phyloP scores from a whole-genome alignment of 2,329 filamentous ascomycete genomes.

The Coleophoma crateriformis region DNA sequence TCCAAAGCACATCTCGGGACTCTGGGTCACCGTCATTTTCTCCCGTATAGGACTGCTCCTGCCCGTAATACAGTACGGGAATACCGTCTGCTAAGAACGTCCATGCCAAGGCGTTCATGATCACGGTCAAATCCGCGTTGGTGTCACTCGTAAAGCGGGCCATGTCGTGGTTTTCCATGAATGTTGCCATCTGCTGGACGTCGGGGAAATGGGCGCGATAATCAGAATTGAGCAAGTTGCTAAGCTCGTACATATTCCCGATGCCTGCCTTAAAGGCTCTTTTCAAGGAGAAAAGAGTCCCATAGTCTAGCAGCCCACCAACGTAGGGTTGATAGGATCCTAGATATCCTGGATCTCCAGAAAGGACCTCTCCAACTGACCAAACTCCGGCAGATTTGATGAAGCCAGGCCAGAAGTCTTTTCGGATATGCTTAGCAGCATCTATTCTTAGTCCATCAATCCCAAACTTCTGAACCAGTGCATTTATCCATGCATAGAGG shows the following conservation, averaged over 20 bases:
- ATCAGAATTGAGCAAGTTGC: conserved; percentile 25
- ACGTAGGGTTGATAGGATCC: conserved; percentile 38
- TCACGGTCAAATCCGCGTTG: background rate
- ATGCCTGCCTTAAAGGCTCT: background rate
- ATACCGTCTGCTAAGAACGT: conserved; percentile 41
- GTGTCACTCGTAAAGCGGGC: conserved; percentile 27
- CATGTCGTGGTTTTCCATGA: conserved; percentile 35
- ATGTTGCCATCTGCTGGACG: conserved; percentile 29
- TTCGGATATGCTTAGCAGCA: conserved; percentile 38
- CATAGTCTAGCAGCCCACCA: conserved; percentile 48
- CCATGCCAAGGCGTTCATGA: conserved; percentile 30
- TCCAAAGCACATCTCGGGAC: background rate
- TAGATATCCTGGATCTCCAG: conserved; percentile 29
- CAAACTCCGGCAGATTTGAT: conserved; percentile 33
- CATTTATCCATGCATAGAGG: conserved; percentile 31
- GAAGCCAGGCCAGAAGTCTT: conserved; percentile 33
- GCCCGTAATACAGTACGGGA: conserved; percentile 23
- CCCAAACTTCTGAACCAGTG: conserved; percentile 35
- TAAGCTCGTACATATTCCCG: conserved; percentile 21
- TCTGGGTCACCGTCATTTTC: background rate
- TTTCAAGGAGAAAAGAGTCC: conserved; percentile 26
- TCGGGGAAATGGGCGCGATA: conserved; percentile 32
- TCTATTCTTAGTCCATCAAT: conserved; percentile 44
- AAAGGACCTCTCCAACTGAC: conserved; percentile 38
- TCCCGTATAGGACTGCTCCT: background rate